Percentiles rank a stretch among this genome's conserved stretches.
These are phyloP conservation scores for Fusarium sterilihyphosum DNA, from an alignment of 2,329 filamentous ascomycete species.

Conservation along the genomic window DNA sequence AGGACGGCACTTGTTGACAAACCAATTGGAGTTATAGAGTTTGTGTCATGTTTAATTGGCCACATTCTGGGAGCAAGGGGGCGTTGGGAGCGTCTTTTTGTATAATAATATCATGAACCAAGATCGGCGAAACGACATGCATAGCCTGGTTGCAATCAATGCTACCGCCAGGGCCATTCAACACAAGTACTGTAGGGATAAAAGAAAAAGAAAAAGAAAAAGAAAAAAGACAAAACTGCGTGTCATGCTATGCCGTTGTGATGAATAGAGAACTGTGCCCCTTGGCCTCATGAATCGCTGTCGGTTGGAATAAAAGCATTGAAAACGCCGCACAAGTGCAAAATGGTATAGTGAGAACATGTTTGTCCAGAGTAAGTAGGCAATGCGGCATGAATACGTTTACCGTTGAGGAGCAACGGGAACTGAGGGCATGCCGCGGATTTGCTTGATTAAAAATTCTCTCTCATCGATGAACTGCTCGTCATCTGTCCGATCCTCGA, in stretches of 20 bases:
- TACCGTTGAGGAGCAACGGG: constrained; percentile 64
- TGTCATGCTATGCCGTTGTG: constrained; percentile 22
- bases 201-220: neutral
- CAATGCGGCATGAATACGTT: neutral
- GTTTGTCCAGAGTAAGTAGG: neutral
- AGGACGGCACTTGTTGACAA: neutral
- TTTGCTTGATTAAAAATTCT: constrained; percentile 96
- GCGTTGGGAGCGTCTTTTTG: constrained; percentile 42
- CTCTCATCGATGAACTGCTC: constrained; percentile 99
- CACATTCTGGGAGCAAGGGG: constrained; percentile 33
- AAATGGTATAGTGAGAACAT: constrained; percentile 15
- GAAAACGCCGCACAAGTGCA: constrained; percentile 23
- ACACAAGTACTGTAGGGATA: constrained; percentile 17
- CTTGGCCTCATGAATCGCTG: constrained; percentile 12
- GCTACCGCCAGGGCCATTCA: constrained; percentile 7
- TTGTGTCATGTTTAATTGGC: constrained; percentile 35
- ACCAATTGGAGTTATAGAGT: constrained; percentile 37
- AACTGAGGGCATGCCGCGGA: constrained; percentile 72
- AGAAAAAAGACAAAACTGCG: constrained; percentile 10
- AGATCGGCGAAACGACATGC: constrained; percentile 20
- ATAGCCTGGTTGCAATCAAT: constrained; percentile 13
- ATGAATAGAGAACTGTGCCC: constrained; percentile 16
- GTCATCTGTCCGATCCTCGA: constrained; percentile 95
- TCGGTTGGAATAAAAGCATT: constrained; percentile 7
- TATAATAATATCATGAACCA: constrained; percentile 42